phyloP scores from a whole-genome alignment of 495 filamentous ascomycete species.

The Lophiotrema nucula region DNA sequence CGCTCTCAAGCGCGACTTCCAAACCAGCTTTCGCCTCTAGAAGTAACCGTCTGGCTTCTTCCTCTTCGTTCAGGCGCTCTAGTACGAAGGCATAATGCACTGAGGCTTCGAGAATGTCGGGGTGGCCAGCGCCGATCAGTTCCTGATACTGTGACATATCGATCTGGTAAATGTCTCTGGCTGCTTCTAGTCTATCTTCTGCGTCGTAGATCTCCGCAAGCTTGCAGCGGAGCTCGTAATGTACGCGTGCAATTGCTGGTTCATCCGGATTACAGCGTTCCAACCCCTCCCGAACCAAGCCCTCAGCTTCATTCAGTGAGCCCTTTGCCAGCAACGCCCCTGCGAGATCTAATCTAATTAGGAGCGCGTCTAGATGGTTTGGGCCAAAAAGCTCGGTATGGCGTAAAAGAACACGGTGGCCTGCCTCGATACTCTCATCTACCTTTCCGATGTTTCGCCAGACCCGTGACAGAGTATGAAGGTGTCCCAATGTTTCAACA shows the following conservation, averaged over 20 bases:
- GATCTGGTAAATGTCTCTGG: neutral
- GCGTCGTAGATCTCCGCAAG: neutral
- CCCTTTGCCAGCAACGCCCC: too few relatives aligned
- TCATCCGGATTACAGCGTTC: too few relatives aligned
- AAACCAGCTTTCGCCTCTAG: neutral
- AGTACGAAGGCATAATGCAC: constrained; percentile 1
- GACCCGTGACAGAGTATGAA: too few relatives aligned
- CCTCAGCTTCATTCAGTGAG: too few relatives aligned
- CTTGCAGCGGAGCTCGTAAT: neutral
- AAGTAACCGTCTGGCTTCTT: neutral
- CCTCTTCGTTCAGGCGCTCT: neutral
- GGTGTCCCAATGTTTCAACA: too few relatives aligned
- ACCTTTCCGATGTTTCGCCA: too few relatives aligned
- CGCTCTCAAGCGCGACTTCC: neutral
- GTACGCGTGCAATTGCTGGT: too few relatives aligned
- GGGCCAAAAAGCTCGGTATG: too few relatives aligned
- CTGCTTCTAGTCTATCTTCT: neutral
- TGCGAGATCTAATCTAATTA: too few relatives aligned
- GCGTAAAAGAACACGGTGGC: too few relatives aligned
- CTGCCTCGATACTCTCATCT: too few relatives aligned
- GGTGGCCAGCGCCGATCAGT: neutral
- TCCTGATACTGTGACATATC: neutral
- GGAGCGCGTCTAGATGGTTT: too few relatives aligned
- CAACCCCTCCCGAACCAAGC: neutral
- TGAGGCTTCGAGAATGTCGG: neutral